Evolutionary conservation across 208 protist species (phyloP), one percentile per base, ranked within the genome.

Genomic region (Porcisia deanei): DNA sequence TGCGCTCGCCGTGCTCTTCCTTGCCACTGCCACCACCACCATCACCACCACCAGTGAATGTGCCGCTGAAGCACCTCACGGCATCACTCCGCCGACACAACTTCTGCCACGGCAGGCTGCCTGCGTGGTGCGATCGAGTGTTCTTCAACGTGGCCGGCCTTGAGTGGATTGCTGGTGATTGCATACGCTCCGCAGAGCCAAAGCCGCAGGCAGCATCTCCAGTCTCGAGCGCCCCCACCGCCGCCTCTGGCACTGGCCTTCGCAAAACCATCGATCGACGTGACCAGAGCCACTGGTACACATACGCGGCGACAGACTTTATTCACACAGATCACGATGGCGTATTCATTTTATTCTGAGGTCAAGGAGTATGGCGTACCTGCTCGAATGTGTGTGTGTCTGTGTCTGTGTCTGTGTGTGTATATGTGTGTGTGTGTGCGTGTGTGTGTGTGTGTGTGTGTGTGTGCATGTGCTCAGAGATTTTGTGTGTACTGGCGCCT

Each of bases 121-220:
- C 92, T 9, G 92, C 92, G 34, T 96, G 92, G 92, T 96, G 92
- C 71, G 92, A 96, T 72, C 86, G 92, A n/a, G 80, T 96, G 22
- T 59, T 92, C 4, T 95, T 92, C 75, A 96, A 94, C 65, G 83
- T 91, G 25, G 81, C 92, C 7, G 90, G 82, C 2, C 79, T 94
- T 47, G 90, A 94, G 72, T 78, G 89, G 61, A 82, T 94, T 64
- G 73, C 83, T 9, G 87, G 88, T 8, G 76, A 83, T 52, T 72
- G 78, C 49, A 64, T 84, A 25, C 61, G 65, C 53, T 45, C 81
- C 30, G 6, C 41, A 22, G 65, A 12, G 52, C 63, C 75, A 30
- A 20, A 54, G 66, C 12, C 47, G 54, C 69, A 37, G 41, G 7
- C 54, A 22, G 76, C 76, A 53, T 47, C 49, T 25, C n/a, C 64